These are phyloP conservation scores for Tylopilus subfusipes DNA, from an alignment of 768 basidiomycete genomes.

Conservation along the genomic window DNA sequence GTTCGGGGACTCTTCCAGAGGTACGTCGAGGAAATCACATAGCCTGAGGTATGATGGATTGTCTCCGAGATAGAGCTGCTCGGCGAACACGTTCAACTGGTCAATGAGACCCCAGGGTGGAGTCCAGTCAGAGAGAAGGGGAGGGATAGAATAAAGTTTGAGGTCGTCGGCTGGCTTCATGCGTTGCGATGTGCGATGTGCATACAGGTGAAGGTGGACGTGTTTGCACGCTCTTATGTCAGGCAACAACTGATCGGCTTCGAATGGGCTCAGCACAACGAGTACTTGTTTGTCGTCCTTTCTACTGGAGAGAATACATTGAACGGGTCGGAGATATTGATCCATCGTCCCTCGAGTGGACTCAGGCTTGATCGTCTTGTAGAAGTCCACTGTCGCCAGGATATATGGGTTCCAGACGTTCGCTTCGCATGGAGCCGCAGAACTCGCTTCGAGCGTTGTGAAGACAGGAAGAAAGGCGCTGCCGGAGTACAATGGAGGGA, in stretches of 20 bases:
- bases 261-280: slow-evolving; percentile 12
- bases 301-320: slow-evolving; percentile 18
- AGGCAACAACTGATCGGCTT: slow-evolving; percentile 37
- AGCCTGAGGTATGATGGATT: slow-evolving; percentile 14
- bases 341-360: too few relatives aligned
- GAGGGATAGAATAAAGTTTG: slow-evolving; percentile 6
- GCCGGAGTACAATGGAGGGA: too few relatives aligned
- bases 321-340: slow-evolving; percentile 15
- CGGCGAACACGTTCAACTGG: not conserved
- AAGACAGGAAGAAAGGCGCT: not conserved
- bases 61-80: too few relatives aligned
- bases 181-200: too few relatives aligned
- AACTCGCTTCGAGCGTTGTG: slow-evolving; percentile 9
- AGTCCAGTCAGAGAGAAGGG: not conserved
- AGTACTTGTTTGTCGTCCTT: not conserved
- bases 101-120: not conserved
- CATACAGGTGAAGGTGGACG: too few relatives aligned
- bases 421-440: slow-evolving; percentile 6
- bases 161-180: slow-evolving; percentile 10
- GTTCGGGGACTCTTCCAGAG: not conserved
- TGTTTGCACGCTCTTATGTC: slow-evolving; percentile 23
- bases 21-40: slow-evolving; percentile 22
- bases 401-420: too few relatives aligned
- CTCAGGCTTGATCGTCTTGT: too few relatives aligned
- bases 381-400: too few relatives aligned